Evolutionary conservation across 768 basidiomycete genomes (phyloP).

Genomic region (Hygrophorus pudorinus): DNA sequence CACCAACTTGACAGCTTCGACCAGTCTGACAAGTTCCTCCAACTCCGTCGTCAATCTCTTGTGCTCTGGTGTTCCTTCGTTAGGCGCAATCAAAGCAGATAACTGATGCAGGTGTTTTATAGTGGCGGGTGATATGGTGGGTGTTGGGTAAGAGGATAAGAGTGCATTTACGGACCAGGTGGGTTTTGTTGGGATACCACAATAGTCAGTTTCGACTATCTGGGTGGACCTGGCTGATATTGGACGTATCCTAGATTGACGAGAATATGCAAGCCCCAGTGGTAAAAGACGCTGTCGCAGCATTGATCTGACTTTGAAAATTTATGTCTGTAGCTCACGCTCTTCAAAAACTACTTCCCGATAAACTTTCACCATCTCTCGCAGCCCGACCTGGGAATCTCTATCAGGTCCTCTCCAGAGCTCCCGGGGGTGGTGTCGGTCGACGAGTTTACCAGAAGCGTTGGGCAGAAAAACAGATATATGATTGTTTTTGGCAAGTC

Average conservation of each 20-base stretch:
- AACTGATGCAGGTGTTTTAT: slow-evolving; percentile 59
- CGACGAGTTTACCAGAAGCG: slow-evolving; percentile 60
- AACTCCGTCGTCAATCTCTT: slow-evolving; percentile 44
- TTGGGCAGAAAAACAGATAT: slow-evolving; percentile 62
- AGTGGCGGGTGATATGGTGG: slow-evolving; percentile 44
- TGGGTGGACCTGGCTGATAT: not conserved
- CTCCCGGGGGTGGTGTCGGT: slow-evolving; percentile 60
- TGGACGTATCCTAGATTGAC: slow-evolving; percentile 4
- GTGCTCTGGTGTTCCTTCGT: slow-evolving; percentile 45
- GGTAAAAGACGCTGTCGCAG: slow-evolving; percentile 16
- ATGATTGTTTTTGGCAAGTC: slow-evolving; percentile 64
- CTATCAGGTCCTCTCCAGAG: slow-evolving; percentile 62
- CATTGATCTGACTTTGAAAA: slow-evolving; percentile 15
- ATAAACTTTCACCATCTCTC: slow-evolving; percentile 50
- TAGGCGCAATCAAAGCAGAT: slow-evolving; percentile 63
- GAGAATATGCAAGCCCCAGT: slow-evolving; percentile 8
- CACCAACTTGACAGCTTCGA: slow-evolving; percentile 28
- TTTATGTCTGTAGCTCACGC: slow-evolving; percentile 19
- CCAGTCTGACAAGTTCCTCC: slow-evolving; percentile 65
- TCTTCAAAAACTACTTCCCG: slow-evolving; percentile 50
- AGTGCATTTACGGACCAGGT: slow-evolving; percentile 78
- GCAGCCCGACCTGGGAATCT: slow-evolving; percentile 49
- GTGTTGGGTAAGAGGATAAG: slow-evolving; percentile 67
- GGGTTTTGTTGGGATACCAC: slow-evolving; percentile 54
- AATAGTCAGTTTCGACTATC: slow-evolving; percentile 16